Conservation (phyloP, 768 basidiomycete species). For the Agaricus blazei region DNA sequence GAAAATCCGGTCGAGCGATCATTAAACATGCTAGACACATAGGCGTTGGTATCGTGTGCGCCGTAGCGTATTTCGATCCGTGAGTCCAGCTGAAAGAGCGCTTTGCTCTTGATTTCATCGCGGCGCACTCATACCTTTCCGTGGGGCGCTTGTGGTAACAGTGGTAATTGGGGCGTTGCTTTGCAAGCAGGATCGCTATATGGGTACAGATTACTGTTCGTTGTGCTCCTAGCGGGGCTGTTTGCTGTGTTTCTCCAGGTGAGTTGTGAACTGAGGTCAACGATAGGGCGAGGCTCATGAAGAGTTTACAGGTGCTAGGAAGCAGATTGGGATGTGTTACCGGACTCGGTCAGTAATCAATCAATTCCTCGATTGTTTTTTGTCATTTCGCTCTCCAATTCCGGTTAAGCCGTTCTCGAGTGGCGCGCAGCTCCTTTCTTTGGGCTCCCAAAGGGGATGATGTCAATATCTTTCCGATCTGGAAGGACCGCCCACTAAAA, state of each 20-base stretch:
- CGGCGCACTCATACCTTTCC: slow-evolving; percentile 1
- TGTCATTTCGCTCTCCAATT: not conserved
- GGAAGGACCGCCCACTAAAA: not conserved
- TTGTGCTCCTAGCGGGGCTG: slow-evolving; percentile 77
- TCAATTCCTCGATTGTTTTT: not conserved
- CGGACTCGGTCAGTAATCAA: slow-evolving; percentile 53
- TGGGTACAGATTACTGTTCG: slow-evolving; percentile 83
- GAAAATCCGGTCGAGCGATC: slow-evolving; percentile 24
- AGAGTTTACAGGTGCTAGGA: slow-evolving; percentile 55
- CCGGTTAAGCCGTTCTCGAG: not conserved
- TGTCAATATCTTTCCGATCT: not conserved
- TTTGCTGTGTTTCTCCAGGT: slow-evolving; percentile 84
- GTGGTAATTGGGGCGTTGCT: slow-evolving; percentile 90
- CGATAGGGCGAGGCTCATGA: not conserved
- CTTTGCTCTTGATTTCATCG: slow-evolving; percentile 2
- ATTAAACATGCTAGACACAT: slow-evolving; percentile 58
- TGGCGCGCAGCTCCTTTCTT: too few relatives aligned
- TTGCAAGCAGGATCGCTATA: slow-evolving; percentile 80
- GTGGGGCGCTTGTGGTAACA: slow-evolving; percentile 17
- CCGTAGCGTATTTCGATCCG: slow-evolving; percentile 89
- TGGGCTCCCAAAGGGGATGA: too few relatives aligned
- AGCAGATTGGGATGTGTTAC: slow-evolving; percentile 80
- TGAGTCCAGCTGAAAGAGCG: slow-evolving; percentile 31
- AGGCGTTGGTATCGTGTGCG: slow-evolving; percentile 82
- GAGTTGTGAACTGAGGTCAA: slow-evolving; percentile 4